Evolutionary conservation across 2,329 filamentous ascomycete species (phyloP).

Genomic region (Madurella fahalii): DNA sequence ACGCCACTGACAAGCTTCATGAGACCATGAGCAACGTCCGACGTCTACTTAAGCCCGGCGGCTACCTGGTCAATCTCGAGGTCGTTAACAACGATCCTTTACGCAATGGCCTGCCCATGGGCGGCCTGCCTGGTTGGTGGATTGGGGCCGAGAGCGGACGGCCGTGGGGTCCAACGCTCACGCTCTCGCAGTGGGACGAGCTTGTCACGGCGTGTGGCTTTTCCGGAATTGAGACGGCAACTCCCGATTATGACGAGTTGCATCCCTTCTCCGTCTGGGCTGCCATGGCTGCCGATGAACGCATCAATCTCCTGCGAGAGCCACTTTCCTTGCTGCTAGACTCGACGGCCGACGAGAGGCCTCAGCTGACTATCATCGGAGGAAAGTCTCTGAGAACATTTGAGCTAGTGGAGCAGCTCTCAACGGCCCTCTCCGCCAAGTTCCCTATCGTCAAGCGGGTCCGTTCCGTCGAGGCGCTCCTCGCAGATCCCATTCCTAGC

Average conservation of each 20-base stretch:
- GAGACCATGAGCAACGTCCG: conserved; percentile 31
- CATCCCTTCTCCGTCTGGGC: conserved; percentile 18
- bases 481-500: neutral
- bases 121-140: conserved; percentile 35
- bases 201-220: conserved; percentile 25
- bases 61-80: conserved; percentile 32
- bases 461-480: neutral
- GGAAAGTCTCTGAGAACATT: neutral
- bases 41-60: conserved; percentile 35
- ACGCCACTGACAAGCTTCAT: conserved; percentile 31
- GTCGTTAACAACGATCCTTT: conserved; percentile 2
- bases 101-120: conserved; percentile 13
- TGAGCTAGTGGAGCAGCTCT: too few relatives aligned
- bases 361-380: conserved; percentile 22
- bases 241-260: conserved; percentile 11
- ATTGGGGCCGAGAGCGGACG: conserved; percentile 28
- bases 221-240: conserved; percentile 22
- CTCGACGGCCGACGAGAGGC: neutral
- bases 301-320: conserved; percentile 20
- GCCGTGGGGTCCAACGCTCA: conserved; percentile 3
- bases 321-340: conserved; percentile 14
- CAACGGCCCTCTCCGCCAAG: too few relatives aligned
- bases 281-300: conserved; percentile 25
- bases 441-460: neutral
- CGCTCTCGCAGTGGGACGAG: conserved; percentile 24